Percentiles rank a stretch among this genome's conserved stretches.
Conservation (phyloP, 345 rosid genomes). For the Murraya paniculata region DNA sequence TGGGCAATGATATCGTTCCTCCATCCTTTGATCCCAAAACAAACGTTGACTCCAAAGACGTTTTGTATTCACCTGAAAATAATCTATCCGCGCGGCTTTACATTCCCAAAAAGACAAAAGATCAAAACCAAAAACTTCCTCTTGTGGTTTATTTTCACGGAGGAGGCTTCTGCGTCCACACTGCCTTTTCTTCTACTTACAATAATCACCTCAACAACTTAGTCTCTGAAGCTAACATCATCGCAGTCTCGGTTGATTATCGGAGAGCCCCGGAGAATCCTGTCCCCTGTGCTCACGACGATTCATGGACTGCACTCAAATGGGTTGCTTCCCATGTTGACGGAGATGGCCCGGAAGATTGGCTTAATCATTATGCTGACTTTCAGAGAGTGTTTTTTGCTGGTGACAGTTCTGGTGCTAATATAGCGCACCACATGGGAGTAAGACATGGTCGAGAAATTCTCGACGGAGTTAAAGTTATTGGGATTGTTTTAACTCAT, state of each 20-base stretch:
- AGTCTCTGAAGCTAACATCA: no score
- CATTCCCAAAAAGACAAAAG: no score
- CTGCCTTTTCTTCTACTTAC: no score
- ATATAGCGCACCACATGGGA: conserved; percentile 35
- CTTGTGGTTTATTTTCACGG: no score
- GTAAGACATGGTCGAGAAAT: conserved; percentile 22
- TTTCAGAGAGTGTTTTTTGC: conserved; percentile 28
- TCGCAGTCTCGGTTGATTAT: conserved; percentile 32
- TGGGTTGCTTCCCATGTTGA: conserved; percentile 36
- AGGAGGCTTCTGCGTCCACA: no score
- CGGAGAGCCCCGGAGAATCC: conserved; percentile 37
- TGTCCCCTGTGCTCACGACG: conserved; percentile 31
- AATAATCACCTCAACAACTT: no score
- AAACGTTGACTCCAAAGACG: conserved; percentile 51
- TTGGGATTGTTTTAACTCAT: conserved; percentile 23
- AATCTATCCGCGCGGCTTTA: conserved; percentile 34
- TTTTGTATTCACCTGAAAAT: conserved; percentile 17
- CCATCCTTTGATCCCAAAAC: conserved; percentile 44
- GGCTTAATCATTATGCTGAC: conserved; percentile 34
- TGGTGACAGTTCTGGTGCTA: conserved; percentile 50
- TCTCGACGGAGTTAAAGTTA: no score
- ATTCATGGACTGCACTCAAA: conserved; percentile 37
- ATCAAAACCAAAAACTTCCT: no score
- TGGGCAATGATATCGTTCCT: conserved; percentile 28
- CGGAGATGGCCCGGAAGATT: conserved; percentile 34